Base-by-base conservation (phyloP, 306 rosid genomes). In the Ochetophila trinervis region DNA sequence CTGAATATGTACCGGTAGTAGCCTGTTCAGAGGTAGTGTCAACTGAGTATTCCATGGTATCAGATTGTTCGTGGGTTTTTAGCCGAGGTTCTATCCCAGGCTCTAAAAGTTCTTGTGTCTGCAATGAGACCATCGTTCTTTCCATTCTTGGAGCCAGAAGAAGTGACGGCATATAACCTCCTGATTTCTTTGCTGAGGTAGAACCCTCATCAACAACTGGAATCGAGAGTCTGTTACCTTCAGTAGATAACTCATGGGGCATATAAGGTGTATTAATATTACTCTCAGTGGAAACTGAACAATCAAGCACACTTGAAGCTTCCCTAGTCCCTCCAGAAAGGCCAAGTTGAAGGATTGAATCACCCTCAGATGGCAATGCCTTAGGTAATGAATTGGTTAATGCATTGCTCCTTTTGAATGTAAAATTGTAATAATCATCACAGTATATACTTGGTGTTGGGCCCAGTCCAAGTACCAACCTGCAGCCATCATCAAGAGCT, bases 111-210 rank as follows among this genome's bases (percentile, higher is more conserved):
- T 79, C 88, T 68, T 32, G 76, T 18, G 77, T 66, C 63, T 73
- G 85, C 77, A 66, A 54, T 9, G 74, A 80, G 70, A 67, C 66
- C 57, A 76, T 72, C 48, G 65, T 69, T 70, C 23, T 53, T 51
- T 81, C 84, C 76, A 72, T 84, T 81, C 90, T 84, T 18, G 91
- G 97, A 77, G 96, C 93, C 56, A 86, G 81, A 81, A 88, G 89
- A 73, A 91, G 96, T 71, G 96, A 91, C 49, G 96, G 96, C 91
- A 91, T 88, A 68, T 88, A 91, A 34, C 97, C 96, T 63, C 96
- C 96, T 40, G 97, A 91, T 81, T 81, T 91, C 81, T 83, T 91
- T 62, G 96, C 93, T 3, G 97, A 86, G 20, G 96, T 88, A 71
- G 97, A 91, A 70, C 96, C 97, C 82, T 91, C 96, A 35, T 91